These are phyloP conservation scores for Tetrapisispora namnaoensis DNA, from an alignment of 805 yeast genomes.

Conservation along the genomic window DNA sequence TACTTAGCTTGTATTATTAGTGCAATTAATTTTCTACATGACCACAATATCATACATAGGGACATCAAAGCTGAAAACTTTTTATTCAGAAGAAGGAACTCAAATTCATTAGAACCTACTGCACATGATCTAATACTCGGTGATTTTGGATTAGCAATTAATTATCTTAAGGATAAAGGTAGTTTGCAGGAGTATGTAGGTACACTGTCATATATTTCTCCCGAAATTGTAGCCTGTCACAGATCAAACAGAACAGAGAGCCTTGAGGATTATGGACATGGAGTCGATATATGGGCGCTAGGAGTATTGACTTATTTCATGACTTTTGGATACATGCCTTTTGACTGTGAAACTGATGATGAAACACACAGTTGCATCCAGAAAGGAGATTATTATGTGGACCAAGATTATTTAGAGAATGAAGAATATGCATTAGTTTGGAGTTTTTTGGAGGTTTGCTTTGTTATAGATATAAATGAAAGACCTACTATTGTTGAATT, in stretches of 20 bases:
- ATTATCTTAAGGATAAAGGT: conserved; percentile 24
- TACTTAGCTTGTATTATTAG: conserved; percentile 42
- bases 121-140: conserved; percentile 30
- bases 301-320: conserved; percentile 65
- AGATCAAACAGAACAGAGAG: conserved; percentile 13
- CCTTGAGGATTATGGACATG: conserved; percentile 34
- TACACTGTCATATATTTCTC: conserved; percentile 68
- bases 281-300: conserved; percentile 68
- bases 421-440: conserved; percentile 37
- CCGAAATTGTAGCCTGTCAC: conserved; percentile 46
- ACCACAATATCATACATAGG: conserved; percentile 53
- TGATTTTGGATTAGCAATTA: conserved; percentile 52
- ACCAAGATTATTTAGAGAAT: conserved; percentile 49
- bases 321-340: conserved; percentile 67
- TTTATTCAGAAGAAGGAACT: conserved; percentile 33
- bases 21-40: conserved; percentile 50
- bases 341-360: conserved; percentile 60
- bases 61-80: conserved; percentile 68
- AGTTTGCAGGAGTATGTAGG: conserved; percentile 45
- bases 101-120: conserved; percentile 21
- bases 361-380: conserved; percentile 60
- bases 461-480: conserved; percentile 34
- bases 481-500: conserved; percentile 40
- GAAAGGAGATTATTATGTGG: conserved; percentile 48
- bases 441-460: conserved; percentile 45